A percentile compares a stretch with the other conserved stretches of the same genome.
phyloP scores from a whole-genome alignment of 176 grass and related monocot species.

The Triticum turgidum region DNA sequence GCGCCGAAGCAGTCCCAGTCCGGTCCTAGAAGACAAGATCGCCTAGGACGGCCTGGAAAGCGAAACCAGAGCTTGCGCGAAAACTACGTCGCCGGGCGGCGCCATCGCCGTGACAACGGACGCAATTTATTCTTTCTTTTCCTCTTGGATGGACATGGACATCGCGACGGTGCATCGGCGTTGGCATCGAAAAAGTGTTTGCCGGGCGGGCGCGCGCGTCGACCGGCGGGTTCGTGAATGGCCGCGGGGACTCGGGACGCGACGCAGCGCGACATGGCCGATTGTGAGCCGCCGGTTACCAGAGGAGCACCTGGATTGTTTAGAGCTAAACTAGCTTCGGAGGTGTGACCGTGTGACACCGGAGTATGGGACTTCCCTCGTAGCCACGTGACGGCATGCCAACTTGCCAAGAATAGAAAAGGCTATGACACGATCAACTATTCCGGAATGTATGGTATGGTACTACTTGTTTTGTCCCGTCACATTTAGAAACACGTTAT shows the following conservation, averaged over 20 bases:
- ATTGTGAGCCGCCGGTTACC: not conserved
- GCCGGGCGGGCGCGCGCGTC: not conserved
- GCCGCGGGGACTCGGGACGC: not conserved
- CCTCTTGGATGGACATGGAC: too few species aligned
- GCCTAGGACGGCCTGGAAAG: conserved; percentile 14
- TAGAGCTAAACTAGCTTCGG: not conserved
- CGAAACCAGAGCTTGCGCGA: not conserved
- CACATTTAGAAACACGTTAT: not conserved
- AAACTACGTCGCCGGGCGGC: not conserved
- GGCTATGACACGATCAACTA: not conserved
- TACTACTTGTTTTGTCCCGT: not conserved
- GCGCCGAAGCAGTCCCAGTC: not conserved
- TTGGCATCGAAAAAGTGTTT: too few species aligned
- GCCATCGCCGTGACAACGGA: not conserved
- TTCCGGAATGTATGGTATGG: not conserved
- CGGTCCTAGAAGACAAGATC: not conserved
- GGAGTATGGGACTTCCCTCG: not conserved
- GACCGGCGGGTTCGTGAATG: not conserved
- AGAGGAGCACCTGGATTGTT: not conserved
- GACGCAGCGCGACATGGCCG: not conserved
- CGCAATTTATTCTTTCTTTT: too few species aligned
- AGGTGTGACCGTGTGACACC: not conserved
- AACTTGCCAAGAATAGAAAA: not conserved
- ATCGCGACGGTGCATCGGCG: too few species aligned
- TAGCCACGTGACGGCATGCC: not conserved